Evolutionary conservation across 768 basidiomycete species (phyloP), one percentile per base, ranked within the genome.

Genomic region (Clavulina sp.): DNA sequence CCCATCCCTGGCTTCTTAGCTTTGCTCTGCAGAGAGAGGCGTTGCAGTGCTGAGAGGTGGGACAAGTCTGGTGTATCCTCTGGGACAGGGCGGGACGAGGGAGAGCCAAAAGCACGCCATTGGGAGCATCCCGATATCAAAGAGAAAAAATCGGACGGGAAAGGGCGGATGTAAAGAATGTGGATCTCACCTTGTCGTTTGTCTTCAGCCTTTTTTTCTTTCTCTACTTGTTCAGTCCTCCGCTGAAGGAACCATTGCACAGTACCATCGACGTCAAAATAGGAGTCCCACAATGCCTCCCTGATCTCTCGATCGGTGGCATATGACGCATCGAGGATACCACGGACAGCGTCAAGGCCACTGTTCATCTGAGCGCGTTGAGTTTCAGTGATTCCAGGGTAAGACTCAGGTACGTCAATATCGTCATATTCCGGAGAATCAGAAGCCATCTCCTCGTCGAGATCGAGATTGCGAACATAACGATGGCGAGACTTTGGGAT

Each of bases 401-500:
- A 63, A 24, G 5, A 33, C 16, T 47, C 21, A 5, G 13, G 57
- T 54, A 36, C 40, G 59, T 60, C 60, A 47, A 60, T 57, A 38
- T 64, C 61, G 31, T 65, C 63, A 43, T 80, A 80, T 40, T 80
- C 82, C n/a, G 72, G 80, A 9, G 76, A 77, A 57, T 80, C 78
- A 58, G 92, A 89, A 43, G 89, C 81, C 57, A 92, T 72, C 66
- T 88, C 91, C 63, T 80, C 92, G 89, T 68, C 70, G 38, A 95
- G 69, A 64, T 95, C 78, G 28, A 97, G 68, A 66, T 91, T 89
- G 56, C 84, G 73, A 57, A 96, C 72, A 66, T 81, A 75, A 61
- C 91, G 80, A 66, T 97, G 95, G 64, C 95, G 74, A 4, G 93
- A 96, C 89, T 96, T 89, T 53, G 50, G 65, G 49, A n/a, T n/a